Conservation (phyloP, 306 rosid species). For the Astragalus glycyphyllos region DNA sequence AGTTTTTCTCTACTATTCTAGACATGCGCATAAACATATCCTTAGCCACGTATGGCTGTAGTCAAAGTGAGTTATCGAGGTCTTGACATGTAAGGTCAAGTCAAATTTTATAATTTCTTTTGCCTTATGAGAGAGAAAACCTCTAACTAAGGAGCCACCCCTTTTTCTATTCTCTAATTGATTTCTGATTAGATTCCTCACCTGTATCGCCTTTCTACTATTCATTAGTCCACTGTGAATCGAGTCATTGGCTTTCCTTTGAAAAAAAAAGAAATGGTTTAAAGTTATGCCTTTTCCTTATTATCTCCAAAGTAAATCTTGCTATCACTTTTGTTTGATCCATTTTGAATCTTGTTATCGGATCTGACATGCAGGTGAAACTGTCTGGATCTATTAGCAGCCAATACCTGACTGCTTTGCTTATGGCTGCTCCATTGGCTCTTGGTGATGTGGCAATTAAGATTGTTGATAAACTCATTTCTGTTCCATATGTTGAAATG, state of each 20-base stretch:
- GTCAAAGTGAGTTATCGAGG: slow-evolving; percentile 12
- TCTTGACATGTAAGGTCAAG: neutral
- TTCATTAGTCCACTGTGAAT: slow-evolving; percentile 19
- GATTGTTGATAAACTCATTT: slow-evolving; percentile 90
- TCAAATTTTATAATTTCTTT: neutral
- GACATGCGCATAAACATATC: neutral
- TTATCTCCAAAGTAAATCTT: too few species aligned
- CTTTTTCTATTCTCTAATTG: neutral
- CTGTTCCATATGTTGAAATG: slow-evolving; percentile 97
- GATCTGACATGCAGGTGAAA: slow-evolving; percentile 70
- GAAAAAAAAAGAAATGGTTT: slow-evolving; percentile 1
- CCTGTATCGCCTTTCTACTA: slow-evolving; percentile 22
- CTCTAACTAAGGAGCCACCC: neutral
- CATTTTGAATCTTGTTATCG: slow-evolving; percentile 36
- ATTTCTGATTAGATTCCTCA: neutral
- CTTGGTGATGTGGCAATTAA: slow-evolving; percentile 90
- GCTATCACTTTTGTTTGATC: slow-evolving; percentile 23
- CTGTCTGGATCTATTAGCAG: slow-evolving; percentile 98
- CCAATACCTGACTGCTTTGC: slow-evolving; percentile 94
- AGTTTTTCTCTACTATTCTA: slow-evolving; percentile 23
- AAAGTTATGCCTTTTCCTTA: slow-evolving; percentile 3
- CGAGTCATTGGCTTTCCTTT: slow-evolving; percentile 10
- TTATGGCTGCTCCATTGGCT: slow-evolving; percentile 99
- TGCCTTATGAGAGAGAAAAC: slow-evolving; percentile 14
- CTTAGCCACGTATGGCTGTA: neutral